phyloP scores from a whole-genome alignment of 2,329 filamentous ascomycete species.

The Pleurostoma richardsiae region DNA sequence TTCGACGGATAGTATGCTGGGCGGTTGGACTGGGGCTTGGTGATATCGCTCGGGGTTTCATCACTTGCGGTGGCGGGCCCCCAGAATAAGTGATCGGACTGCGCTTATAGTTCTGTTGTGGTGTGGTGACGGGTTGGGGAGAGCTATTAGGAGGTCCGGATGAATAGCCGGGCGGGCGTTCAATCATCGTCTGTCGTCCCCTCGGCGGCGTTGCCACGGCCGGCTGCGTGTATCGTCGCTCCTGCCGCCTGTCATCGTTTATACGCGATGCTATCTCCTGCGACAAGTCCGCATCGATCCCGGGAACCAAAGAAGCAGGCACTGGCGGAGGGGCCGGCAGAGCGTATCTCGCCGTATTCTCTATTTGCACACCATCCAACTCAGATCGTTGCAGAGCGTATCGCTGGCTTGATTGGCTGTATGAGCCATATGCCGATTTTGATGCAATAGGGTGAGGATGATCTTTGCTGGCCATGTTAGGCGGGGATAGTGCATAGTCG shows the following conservation, averaged over 20 bases:
- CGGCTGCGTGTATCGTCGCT: constrained; percentile 38
- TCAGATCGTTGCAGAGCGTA: constrained; percentile 27
- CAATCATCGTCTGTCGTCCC: constrained; percentile 29
- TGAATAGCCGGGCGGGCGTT: constrained; percentile 19
- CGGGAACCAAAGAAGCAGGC: constrained; percentile 56
- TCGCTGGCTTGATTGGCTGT: constrained; percentile 21
- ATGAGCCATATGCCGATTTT: constrained; percentile 15
- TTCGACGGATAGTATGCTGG: constrained; percentile 56
- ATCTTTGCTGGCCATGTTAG: constrained; percentile 8
- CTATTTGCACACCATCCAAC: constrained; percentile 21
- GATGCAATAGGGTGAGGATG: constrained; percentile 1
- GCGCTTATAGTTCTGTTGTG: constrained; percentile 36
- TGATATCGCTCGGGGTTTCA: constrained; percentile 35
- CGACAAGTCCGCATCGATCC: constrained; percentile 50
- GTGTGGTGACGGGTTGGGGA: constrained; percentile 23
- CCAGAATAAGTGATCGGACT: constrained; percentile 33
- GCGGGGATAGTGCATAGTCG: constrained; percentile 16
- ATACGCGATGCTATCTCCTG: constrained; percentile 55
- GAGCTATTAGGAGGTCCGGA: constrained; percentile 14
- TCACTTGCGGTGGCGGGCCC: constrained; percentile 25
- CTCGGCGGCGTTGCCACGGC: constrained; percentile 32
- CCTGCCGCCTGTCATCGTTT: constrained; percentile 46
- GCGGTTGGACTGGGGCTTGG: constrained; percentile 29
- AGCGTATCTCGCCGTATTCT: constrained; percentile 1
- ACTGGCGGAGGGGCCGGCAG: constrained; percentile 29